Evolutionary conservation across 2,329 filamentous ascomycete species (phyloP), one percentile per base, ranked within the genome.

Genomic region (Stagonosporopsis vannaccii): DNA sequence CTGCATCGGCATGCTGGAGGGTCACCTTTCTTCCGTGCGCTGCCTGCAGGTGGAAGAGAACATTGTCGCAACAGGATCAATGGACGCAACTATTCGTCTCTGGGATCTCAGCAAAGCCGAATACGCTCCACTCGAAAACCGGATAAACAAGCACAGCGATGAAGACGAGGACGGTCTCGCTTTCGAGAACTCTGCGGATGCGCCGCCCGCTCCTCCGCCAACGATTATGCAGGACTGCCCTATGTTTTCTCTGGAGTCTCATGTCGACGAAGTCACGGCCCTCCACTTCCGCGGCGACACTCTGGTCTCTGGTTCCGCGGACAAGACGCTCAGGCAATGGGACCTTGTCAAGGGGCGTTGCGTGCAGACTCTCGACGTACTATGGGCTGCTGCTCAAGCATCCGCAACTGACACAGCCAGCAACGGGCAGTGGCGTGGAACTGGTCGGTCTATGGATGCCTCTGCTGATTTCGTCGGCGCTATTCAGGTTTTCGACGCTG

Each of bases 241-340:
- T 13, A 81, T 98, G n/a, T 94, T 90, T 74, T 91, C 91, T 0
- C 84, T 99, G 23, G 88, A 92, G 75, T 90, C 94, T 0, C 95
- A 99, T 70, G 88, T 99, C 23, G 94, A 92, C 62, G 94, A 97
- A 79, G 89, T 99, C 61, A 98, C 95, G 12, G 94, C 95, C 7
- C 82, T 99, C 22, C 89, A 98, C 77, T 96, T 99, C 79, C 85
- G 88, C 57, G 91, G 91, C 51, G 89, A 97, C 65, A 92, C 91
- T 0, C 84, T 99, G 15, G 92, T 99, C 28, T 99, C 95, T 2
- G 95, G 95, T 12, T 98, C 94, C 7, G 90, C 95, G 0, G 95
- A 99, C 79, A 99, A 99, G 82, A 99, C 95, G 1, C 82, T 99
- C 51, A 88, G 95, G 40, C 95, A 99, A 75, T 99, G 95, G 95